Base-by-base conservation (phyloP, 179 eudicot genomes). In the Kewa caespitosa region DNA sequence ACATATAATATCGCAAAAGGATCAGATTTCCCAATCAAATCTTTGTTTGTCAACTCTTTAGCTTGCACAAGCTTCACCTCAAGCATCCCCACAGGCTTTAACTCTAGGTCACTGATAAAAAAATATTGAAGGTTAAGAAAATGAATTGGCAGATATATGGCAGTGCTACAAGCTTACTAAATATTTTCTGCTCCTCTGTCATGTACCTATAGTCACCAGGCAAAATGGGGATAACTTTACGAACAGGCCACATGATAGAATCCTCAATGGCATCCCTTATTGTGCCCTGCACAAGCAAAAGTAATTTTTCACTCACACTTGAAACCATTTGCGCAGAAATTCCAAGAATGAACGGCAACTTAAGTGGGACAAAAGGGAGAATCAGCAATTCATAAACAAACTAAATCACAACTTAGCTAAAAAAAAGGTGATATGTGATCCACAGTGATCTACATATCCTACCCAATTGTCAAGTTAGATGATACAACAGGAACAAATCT, bases 11-110 rank as follows among this genome's bases (percentile, higher is more conserved):
- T 86, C 67, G 98, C 97, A 90, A 81, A 94, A 55, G 98, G 98
- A 87, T 94, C 98, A 76, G 98, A 94, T 79, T 94, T 94, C 80
- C 98, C 98, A 66, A 94, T 86, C 67, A 94, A 54, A 80, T 92
- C 98, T 86, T 94, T 94, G 64, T 94, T 90, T 33, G 98, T 89
- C 74, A 94, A 86, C 28, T 88, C 92, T 77, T 88, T 91, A 37
- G 97, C 98, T 84, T 94, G 98, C 66, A 94, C 91, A 78, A 94
- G 98, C 84, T 94, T 94, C 83, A 94, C 98, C 85, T 88, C 94
- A 50, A 94, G 85, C 69, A 75, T 84, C 76, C 98, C 98, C 74
- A 86, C 90, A 76, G 98, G 96, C 88, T 94, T 94, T 79, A 94
- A 79, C 84, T 94, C 98, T 30, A 94, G 87, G 84, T 94, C 94